phyloP scores from a whole-genome alignment of 352 stramenopile genomes.

The Phytophthora podocarpi region DNA sequence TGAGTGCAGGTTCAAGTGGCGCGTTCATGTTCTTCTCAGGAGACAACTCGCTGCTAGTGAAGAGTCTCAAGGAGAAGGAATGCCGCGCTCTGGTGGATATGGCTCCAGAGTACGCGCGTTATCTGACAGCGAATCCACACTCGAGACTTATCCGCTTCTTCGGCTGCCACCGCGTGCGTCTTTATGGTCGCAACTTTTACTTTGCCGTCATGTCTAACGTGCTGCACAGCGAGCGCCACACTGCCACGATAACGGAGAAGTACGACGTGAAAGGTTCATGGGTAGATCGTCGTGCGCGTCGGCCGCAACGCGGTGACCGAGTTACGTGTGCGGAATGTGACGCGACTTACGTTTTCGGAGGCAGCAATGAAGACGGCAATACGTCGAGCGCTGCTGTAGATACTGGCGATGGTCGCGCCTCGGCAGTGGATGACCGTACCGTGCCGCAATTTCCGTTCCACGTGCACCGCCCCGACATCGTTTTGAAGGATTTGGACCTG shows the following conservation, averaged over 20 bases:
- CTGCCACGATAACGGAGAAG: constrained; percentile 65
- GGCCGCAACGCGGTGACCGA: constrained; percentile 51
- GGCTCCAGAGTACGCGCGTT: constrained; percentile 67
- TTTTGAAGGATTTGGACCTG: constrained; percentile 78
- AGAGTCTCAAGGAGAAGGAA: constrained; percentile 81
- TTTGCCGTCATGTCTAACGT: constrained; percentile 87
- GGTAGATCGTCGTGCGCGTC: constrained; percentile 61
- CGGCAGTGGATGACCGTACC: constrained; percentile 9
- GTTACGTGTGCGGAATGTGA: constrained; percentile 77
- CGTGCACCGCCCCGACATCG: constrained; percentile 66
- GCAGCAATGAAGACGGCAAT: constrained; percentile 33
- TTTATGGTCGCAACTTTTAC: constrained; percentile 85
- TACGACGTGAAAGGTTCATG: constrained; percentile 84
- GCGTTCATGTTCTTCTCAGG: constrained; percentile 87
- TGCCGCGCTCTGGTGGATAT: constrained; percentile 76
- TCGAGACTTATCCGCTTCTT: constrained; percentile 87
- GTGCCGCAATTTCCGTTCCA: constrained; percentile 38
- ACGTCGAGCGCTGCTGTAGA: constrained; percentile 20
- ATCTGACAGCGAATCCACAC: constrained; percentile 59
- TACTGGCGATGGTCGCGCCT: constrained; percentile 3
- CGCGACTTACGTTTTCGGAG: constrained; percentile 51
- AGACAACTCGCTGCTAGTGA: constrained; percentile 79
- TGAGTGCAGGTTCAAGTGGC: constrained; percentile 76
- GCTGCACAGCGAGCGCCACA: constrained; percentile 62
- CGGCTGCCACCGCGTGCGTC: constrained; percentile 78